Evolutionary conservation across 331 rosid genomes (phyloP).

Genomic region (Rosa hybrid): DNA sequence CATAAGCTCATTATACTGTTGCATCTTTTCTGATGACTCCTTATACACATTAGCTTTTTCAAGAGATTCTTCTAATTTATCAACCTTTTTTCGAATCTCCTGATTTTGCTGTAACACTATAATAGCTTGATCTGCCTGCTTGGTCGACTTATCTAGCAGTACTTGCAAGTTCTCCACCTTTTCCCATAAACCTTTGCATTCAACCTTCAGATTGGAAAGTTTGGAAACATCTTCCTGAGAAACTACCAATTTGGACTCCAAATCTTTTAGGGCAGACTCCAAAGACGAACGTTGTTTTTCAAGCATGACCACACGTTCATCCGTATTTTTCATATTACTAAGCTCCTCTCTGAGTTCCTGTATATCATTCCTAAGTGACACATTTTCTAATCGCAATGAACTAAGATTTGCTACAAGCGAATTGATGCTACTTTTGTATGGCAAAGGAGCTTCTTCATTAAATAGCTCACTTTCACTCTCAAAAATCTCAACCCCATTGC

Average conservation of each 20-base stretch:
- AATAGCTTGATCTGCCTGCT: conserved; percentile 73
- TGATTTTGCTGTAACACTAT: conserved; percentile 72
- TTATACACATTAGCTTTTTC: conserved; percentile 65
- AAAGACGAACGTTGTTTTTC: conserved; percentile 71
- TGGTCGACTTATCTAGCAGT: conserved; percentile 70
- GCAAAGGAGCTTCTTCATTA: conserved; percentile 28
- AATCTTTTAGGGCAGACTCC: conserved; percentile 64
- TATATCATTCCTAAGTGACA: conserved; percentile 53
- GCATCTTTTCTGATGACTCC: conserved; percentile 77
- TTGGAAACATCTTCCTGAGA: conserved; percentile 73
- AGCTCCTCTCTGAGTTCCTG: conserved; percentile 58
- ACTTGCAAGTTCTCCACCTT: conserved; percentile 72
- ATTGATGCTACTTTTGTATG: conserved; percentile 29
- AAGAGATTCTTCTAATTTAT: conserved; percentile 75
- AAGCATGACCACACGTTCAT: conserved; percentile 57
- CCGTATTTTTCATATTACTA: conserved; percentile 46
- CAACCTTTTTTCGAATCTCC: conserved; percentile 75
- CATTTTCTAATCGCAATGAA: conserved; percentile 73
- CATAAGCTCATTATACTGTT: conserved; percentile 62
- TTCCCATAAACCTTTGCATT: conserved; percentile 55
- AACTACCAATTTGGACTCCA: conserved; percentile 60
- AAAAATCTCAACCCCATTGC: conserved; percentile 32
- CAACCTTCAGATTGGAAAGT: conserved; percentile 56
- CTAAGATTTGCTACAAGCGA: conserved; percentile 56
- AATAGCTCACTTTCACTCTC: conserved; percentile 30